Conservation (phyloP, 768 basidiomycete species). For the Calocybe cyanea region DNA sequence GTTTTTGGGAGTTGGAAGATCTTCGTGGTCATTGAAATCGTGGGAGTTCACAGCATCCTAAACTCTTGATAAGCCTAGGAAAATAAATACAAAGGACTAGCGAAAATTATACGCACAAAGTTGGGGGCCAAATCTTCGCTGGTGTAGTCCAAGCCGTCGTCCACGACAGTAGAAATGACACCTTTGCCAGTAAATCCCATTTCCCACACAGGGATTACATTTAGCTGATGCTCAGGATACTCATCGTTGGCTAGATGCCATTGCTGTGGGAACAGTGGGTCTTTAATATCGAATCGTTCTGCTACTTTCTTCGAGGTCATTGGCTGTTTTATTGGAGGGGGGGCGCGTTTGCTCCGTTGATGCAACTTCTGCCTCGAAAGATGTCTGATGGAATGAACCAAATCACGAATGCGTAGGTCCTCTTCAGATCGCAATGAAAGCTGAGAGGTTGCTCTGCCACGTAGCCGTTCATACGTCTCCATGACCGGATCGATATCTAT, state of each 20-base stretch:
- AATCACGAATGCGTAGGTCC: constrained; percentile 32
- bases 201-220: constrained; percentile 90
- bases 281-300: constrained; percentile 61
- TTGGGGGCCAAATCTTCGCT: constrained; percentile 85
- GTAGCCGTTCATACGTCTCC: constrained; percentile 43
- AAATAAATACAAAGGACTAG: neutral
- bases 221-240: constrained; percentile 81
- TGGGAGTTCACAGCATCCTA: constrained; percentile 88
- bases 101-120: constrained; percentile 61
- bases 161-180: constrained; percentile 82
- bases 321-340: constrained; percentile 49
- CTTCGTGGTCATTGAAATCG: constrained; percentile 92
- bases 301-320: constrained; percentile 46
- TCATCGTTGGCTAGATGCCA: constrained; percentile 96
- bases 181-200: constrained; percentile 86
- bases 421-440: constrained; percentile 41
- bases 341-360: constrained; percentile 70
- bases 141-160: constrained; percentile 91
- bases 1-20: constrained; percentile 80
- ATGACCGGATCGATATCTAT: constrained; percentile 45
- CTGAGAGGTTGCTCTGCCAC: constrained; percentile 26
- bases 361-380: constrained; percentile 63
- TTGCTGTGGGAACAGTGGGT: constrained; percentile 81
- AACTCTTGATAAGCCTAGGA: neutral
- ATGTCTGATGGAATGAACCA: constrained; percentile 56